Base-by-base conservation (phyloP, 2,329 filamentous ascomycete species). In the Alternaria solani region DNA sequence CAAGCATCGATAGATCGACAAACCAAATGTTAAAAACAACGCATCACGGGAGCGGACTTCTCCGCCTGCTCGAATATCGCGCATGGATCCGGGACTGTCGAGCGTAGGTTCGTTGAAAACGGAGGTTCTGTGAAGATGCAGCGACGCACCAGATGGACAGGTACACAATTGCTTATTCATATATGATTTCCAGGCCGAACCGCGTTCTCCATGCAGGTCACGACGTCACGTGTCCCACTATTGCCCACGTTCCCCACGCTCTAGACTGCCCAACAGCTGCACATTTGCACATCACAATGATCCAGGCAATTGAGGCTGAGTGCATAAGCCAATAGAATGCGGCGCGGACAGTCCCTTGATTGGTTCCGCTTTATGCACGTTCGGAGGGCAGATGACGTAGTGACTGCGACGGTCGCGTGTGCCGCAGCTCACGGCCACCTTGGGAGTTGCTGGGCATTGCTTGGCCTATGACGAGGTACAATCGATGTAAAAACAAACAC, bases 341-440 rank as follows among this genome's bases (percentile, higher is more conserved):
- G 49, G 18, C 57, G 49, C 55, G 51, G 55, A 25, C 54, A 48
- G 23, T 4, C 12, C 28, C 11, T 12, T 48, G 53, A 63, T 51
- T 57, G 49, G 58, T 34, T 39, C 36, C 51, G 41, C 28, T 47
- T 47, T 23, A 53, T 41, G 53, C 41, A 58, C 58, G 53, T 32
- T 11, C 18, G 11, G 18, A 36, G 41, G 34, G 20, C 18, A 28
- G 34, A 69, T 71, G 69, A 68, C 67, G 67, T 71, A 63, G 63
- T 57, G 46, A 57, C 58, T 39, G 51, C 51, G 48, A 63, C 55
- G 60, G 41, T 66, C 59, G 61, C 57, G 42, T 53, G 57, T 51
- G 51, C 41, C 53, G 41, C 47, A 53, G 47, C 59, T 57, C 49
- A 51, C 62, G 55, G 52, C 51, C 44, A 56, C 42, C 41, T 38